Conservation (phyloP, 768 basidiomycete genomes). For the Tricholoma matsutake region DNA sequence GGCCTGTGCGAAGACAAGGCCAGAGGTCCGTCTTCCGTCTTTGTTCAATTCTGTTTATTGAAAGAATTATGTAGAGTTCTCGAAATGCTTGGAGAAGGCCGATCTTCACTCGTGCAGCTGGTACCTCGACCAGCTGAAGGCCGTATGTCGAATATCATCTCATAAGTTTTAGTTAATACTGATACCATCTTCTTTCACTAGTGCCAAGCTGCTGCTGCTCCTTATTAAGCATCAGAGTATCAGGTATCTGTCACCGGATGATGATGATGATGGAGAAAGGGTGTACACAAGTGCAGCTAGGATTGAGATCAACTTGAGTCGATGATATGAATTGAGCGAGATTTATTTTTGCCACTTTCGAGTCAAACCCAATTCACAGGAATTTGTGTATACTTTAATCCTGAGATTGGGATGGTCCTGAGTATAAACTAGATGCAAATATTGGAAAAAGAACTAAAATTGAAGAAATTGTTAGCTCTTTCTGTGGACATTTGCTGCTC, state of each 20-base stretch:
- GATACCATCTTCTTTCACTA: conserved; percentile 25
- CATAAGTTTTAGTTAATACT: background rate
- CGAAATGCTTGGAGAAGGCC: conserved; percentile 79
- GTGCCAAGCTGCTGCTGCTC: conserved; percentile 77
- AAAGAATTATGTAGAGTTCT: conserved; percentile 58
- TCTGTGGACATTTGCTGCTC: too few species aligned
- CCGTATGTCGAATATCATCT: conserved; percentile 46
- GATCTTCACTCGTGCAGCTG: conserved; percentile 77
- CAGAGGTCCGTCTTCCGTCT: conserved; percentile 49
- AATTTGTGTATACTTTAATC: too few species aligned
- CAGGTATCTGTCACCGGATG: background rate
- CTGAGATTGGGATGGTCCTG: too few species aligned
- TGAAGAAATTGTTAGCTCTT: too few species aligned
- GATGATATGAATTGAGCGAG: too few species aligned
- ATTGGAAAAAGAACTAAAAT: too few species aligned
- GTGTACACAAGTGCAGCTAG: too few species aligned
- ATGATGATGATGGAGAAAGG: too few species aligned
- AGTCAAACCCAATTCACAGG: too few species aligned
- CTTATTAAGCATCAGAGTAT: conserved; percentile 35
- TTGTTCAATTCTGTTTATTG: background rate
- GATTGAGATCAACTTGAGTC: too few species aligned
- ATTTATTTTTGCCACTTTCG: too few species aligned
- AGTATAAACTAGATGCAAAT: too few species aligned
- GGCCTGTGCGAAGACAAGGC: conserved; percentile 75
- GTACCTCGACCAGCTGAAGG: conserved; percentile 88